Percentiles rank a stretch among this genome's conserved stretches.
Evolutionary conservation across 225 moss, liverwort and hornwort species (phyloP).

Genomic region (Pseudisothecium myosuroides): DNA sequence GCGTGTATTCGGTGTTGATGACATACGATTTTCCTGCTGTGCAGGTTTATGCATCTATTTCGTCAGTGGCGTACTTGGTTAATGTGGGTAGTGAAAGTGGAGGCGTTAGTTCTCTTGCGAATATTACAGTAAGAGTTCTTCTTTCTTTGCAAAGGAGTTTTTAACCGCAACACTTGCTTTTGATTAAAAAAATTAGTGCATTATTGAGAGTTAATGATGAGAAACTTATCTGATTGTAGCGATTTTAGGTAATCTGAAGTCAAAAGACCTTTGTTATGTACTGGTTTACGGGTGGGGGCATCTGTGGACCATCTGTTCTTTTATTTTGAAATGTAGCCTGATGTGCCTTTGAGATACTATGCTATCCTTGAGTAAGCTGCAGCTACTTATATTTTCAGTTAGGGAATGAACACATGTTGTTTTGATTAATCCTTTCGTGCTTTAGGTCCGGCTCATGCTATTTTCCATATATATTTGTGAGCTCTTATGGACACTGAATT

Average conservation of each 20-base stretch:
- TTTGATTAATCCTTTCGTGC: background rate
- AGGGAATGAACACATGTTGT: background rate
- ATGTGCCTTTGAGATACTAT: background rate
- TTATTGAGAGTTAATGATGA: background rate
- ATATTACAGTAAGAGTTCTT: constrained; percentile 54
- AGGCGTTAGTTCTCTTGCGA: constrained; percentile 74
- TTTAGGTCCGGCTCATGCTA: background rate
- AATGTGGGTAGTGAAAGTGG: constrained; percentile 83
- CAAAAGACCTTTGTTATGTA: background rate
- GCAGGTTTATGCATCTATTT: constrained; percentile 91
- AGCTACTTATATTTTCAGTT: background rate
- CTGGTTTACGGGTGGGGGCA: background rate
- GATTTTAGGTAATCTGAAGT: background rate
- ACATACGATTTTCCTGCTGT: background rate
- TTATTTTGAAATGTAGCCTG: background rate
- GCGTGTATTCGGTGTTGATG: background rate
- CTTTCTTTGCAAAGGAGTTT: background rate
- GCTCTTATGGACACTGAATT: background rate
- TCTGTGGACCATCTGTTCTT: background rate
- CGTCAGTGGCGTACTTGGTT: constrained; percentile 76
- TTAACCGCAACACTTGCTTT: background rate
- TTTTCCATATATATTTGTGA: background rate
- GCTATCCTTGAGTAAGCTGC: background rate
- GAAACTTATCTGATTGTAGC: background rate
- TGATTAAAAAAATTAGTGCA: background rate